Percentiles rank a stretch among this genome's conserved stretches.
Conservation (phyloP, 2,329 filamentous ascomycete genomes). For the Fulvia fulva region DNA sequence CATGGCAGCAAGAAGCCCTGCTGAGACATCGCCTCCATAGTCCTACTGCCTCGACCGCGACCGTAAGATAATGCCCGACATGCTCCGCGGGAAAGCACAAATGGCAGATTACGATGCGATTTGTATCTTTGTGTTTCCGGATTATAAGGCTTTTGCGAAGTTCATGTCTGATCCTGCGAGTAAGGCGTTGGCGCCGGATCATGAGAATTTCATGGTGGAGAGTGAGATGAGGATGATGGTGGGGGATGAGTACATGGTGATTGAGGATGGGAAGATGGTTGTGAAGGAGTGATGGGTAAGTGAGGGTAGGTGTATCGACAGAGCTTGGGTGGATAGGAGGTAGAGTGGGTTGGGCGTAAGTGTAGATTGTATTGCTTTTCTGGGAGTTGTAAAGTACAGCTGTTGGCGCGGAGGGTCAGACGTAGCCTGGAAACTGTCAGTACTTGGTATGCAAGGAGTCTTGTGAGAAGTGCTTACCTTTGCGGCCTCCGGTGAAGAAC, state of each 20-base stretch:
- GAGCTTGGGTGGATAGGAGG: background rate
- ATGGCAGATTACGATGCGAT: slow-evolving; percentile 46
- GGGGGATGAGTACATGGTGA: slow-evolving; percentile 40
- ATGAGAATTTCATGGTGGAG: slow-evolving; percentile 37
- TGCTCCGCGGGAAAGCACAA: slow-evolving; percentile 43
- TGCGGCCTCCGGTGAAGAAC: slow-evolving; percentile 90
- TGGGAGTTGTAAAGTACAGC: slow-evolving; percentile 7
- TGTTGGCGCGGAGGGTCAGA: slow-evolving; percentile 13
- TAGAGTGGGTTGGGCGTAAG: background rate
- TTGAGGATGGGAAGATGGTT: slow-evolving; percentile 26
- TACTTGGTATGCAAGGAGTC: background rate
- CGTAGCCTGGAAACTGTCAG: slow-evolving; percentile 17
- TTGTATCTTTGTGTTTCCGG: slow-evolving; percentile 47
- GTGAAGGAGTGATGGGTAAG: slow-evolving; percentile 36
- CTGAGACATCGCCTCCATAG: slow-evolving; percentile 24
- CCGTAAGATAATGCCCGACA: slow-evolving; percentile 43
- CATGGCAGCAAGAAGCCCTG: background rate
- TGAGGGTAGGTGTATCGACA: slow-evolving; percentile 4
- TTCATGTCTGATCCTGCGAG: slow-evolving; percentile 46
- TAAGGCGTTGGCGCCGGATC: slow-evolving; percentile 37
- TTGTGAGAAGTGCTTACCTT: slow-evolving; percentile 44
- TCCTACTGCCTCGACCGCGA: slow-evolving; percentile 45
- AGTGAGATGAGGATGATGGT: slow-evolving; percentile 44
- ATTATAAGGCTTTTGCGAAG: slow-evolving; percentile 43
- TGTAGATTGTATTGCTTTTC: background rate